Conservation (phyloP, 768 basidiomycete genomes). For the Cyathus striatus region DNA sequence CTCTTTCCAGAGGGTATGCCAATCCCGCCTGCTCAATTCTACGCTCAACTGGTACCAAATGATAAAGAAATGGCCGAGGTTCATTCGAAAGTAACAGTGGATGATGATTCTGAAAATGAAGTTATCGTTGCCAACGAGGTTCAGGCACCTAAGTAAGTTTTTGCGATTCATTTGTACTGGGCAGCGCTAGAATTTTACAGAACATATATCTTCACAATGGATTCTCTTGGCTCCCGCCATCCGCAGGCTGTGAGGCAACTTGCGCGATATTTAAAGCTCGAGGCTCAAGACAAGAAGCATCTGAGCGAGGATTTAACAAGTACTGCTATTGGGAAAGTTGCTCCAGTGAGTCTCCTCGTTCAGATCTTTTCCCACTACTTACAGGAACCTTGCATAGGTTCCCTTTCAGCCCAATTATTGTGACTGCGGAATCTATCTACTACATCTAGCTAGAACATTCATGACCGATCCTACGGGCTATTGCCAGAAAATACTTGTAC, state of each 20-base stretch:
- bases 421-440: conserved; percentile 89
- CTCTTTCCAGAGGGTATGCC: too few relatives aligned
- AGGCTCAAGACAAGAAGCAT: conserved; percentile 71
- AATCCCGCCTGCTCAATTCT: too few relatives aligned
- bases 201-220: conserved; percentile 82
- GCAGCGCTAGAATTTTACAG: too few relatives aligned
- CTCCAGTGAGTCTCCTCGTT: conserved; percentile 34
- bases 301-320: conserved; percentile 22
- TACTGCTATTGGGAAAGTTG: conserved; percentile 42
- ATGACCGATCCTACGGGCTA: conserved; percentile 56
- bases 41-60: too few relatives aligned
- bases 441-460: conserved; percentile 82
- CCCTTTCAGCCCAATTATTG: conserved; percentile 85
- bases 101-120: too few relatives aligned
- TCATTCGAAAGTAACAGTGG: too few relatives aligned
- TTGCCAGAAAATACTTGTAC: conserved; percentile 43
- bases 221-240: conserved; percentile 81
- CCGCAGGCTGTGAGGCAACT: conserved; percentile 58
- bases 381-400: conserved; percentile 63
- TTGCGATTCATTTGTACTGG: too few relatives aligned
- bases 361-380: too few relatives aligned
- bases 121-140: too few relatives aligned
- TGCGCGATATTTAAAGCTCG: conserved; percentile 60
- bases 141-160: too few relatives aligned
- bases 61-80: too few relatives aligned